phyloP scores from a whole-genome alignment of 306 rosid genomes.

The Nissolia schottii region DNA sequence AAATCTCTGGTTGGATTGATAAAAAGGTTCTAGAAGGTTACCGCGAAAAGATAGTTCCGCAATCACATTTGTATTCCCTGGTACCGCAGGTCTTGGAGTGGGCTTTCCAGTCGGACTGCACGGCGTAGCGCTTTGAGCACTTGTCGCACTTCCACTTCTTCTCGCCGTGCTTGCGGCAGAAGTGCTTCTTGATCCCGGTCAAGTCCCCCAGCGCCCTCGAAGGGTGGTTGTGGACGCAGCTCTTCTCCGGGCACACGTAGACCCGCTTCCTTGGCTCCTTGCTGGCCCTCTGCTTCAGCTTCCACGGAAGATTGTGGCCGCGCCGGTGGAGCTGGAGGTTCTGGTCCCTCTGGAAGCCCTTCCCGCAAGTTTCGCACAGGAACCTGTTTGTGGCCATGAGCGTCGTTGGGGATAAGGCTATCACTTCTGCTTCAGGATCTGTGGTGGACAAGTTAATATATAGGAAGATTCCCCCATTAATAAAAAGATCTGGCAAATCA shows the following conservation, averaged over 20 bases:
- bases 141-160: conserved; percentile 95
- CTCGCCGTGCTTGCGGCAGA: conserved; percentile 89
- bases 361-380: conserved; percentile 83
- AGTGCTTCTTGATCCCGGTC: conserved; percentile 92
- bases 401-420: conserved; percentile 83
- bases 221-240: conserved; percentile 72
- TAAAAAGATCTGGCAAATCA: neutral
- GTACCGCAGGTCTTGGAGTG: conserved; percentile 90
- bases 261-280: conserved; percentile 71
- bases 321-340: conserved; percentile 82
- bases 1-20: too few relatives aligned
- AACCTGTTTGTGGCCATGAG: conserved; percentile 84
- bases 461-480: neutral
- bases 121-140: conserved; percentile 84
- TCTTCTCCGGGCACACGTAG: conserved; percentile 83
- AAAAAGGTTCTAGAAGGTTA: conserved; percentile 15
- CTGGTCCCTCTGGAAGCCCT: conserved; percentile 87
- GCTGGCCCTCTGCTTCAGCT: conserved; percentile 72
- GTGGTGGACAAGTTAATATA: too few relatives aligned
- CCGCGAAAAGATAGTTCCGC: conserved; percentile 91
- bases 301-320: conserved; percentile 94
- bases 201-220: conserved; percentile 85
- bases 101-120: conserved; percentile 93
- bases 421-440: conserved; percentile 95
- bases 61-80: conserved; percentile 84